These are phyloP conservation scores for Parastagonospora avenae DNA, from an alignment of 2,329 filamentous ascomycete genomes.

Conservation along the genomic window DNA sequence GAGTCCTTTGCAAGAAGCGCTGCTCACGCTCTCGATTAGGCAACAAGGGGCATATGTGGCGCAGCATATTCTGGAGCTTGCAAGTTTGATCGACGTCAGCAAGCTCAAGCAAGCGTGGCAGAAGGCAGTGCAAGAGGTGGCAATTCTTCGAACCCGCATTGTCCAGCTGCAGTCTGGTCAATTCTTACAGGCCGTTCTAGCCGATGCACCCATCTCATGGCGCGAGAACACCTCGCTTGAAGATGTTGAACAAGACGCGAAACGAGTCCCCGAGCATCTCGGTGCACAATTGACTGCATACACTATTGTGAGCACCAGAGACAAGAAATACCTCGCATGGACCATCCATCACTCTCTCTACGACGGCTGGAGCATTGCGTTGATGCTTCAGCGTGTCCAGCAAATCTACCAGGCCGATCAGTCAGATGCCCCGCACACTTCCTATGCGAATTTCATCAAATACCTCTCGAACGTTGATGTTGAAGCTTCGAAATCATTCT, in stretches of 20 bases:
- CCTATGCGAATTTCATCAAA: slow-evolving; percentile 43
- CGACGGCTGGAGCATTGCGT: slow-evolving; percentile 45
- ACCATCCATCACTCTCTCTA: slow-evolving; percentile 50
- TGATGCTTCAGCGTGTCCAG: slow-evolving; percentile 39
- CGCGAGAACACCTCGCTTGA: slow-evolving; percentile 22
- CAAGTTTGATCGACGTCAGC: slow-evolving; percentile 45
- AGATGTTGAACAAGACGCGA: slow-evolving; percentile 18
- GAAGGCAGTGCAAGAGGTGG: slow-evolving; percentile 49
- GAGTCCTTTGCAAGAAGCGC: slow-evolving; percentile 52
- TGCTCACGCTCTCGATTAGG: slow-evolving; percentile 55
- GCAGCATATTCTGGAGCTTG: slow-evolving; percentile 51
- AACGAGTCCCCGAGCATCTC: slow-evolving; percentile 22
- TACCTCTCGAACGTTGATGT: slow-evolving; percentile 31
- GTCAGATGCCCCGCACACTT: slow-evolving; percentile 22
- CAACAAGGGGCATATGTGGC: slow-evolving; percentile 56
- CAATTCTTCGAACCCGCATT: slow-evolving; percentile 56
- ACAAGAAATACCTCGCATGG: slow-evolving; percentile 42
- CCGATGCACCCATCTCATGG: slow-evolving; percentile 35
- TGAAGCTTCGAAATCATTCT: slow-evolving; percentile 35
- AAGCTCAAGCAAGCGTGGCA: slow-evolving; percentile 56
- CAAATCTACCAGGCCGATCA: slow-evolving; percentile 23
- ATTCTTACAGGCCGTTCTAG: slow-evolving; percentile 36
- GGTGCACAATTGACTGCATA: slow-evolving; percentile 34
- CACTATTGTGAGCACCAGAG: slow-evolving; percentile 25
- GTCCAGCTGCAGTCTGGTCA: slow-evolving; percentile 32